Conservation (phyloP, 495 filamentous ascomycete genomes). For the Evansstolkia leycettana region DNA sequence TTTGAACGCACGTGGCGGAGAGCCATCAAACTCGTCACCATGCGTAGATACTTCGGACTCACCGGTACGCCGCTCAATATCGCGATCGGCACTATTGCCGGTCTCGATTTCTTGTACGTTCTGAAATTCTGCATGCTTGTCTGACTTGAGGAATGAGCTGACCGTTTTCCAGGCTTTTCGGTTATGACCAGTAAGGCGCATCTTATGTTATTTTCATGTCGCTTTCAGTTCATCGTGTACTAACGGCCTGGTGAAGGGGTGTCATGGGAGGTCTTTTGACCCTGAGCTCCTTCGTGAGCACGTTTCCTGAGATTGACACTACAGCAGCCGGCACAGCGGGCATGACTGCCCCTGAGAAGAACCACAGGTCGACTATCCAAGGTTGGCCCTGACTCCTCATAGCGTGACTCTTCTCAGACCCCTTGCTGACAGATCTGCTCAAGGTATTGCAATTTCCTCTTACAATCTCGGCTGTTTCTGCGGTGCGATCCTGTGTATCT, state of each 20-base stretch:
- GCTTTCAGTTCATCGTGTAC: neutral
- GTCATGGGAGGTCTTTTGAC: slow-evolving; percentile 46
- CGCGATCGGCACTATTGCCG: slow-evolving; percentile 51
- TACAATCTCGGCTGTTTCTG: slow-evolving; percentile 72
- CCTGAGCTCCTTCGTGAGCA: slow-evolving; percentile 30
- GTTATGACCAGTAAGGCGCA: slow-evolving; percentile 21
- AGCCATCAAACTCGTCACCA: neutral
- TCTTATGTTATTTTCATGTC: neutral
- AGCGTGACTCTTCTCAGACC: no score
- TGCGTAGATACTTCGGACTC: slow-evolving; percentile 42
- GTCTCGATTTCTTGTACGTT: slow-evolving; percentile 50
- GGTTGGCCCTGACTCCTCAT: slow-evolving; percentile 17
- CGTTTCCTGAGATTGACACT: slow-evolving; percentile 42
- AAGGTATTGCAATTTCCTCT: slow-evolving; percentile 46
- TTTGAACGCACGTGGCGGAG: no score
- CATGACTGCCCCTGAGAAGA: slow-evolving; percentile 15
- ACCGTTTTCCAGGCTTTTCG: slow-evolving; percentile 15
- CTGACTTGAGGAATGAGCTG: slow-evolving; percentile 1
- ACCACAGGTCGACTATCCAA: slow-evolving; percentile 35
- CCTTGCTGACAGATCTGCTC: neutral
- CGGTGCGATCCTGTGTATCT: slow-evolving; percentile 56
- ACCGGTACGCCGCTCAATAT: slow-evolving; percentile 50
- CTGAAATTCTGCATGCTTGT: neutral
- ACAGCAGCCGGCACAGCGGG: slow-evolving; percentile 12
- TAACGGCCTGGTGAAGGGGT: slow-evolving; percentile 17